Conservation (phyloP, 345 rosid species). For the Lepidium sativum region DNA sequence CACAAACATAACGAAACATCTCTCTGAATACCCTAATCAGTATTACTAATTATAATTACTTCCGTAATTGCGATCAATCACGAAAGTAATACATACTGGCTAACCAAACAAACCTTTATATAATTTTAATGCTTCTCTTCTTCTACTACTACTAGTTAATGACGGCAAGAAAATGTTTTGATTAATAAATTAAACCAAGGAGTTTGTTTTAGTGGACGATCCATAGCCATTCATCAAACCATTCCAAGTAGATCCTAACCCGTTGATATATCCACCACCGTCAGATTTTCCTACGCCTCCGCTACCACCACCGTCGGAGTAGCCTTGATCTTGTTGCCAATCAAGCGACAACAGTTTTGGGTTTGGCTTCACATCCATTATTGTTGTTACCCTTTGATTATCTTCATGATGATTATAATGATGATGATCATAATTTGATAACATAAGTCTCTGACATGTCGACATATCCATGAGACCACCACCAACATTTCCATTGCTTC, state of each 20-base stretch:
- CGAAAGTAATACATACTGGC: slow-evolving; percentile 3
- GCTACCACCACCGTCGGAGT: slow-evolving; percentile 32
- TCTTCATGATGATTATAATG: slow-evolving; percentile 36
- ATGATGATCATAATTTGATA: slow-evolving; percentile 38
- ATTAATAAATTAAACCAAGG: slow-evolving; percentile 17
- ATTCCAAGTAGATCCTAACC: slow-evolving; percentile 29
- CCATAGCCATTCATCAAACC: slow-evolving; percentile 28
- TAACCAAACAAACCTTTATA: slow-evolving; percentile 11
- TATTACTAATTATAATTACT: slow-evolving; percentile 1
- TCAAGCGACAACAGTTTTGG: slow-evolving; percentile 63
- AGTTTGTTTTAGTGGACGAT: slow-evolving; percentile 25
- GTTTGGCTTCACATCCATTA: slow-evolving; percentile 64
- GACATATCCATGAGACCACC: slow-evolving; percentile 47
- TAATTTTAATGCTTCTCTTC: slow-evolving; percentile 1
- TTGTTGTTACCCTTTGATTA: slow-evolving; percentile 26
- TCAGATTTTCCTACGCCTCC: slow-evolving; percentile 15
- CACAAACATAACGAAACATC: slow-evolving; percentile 17
- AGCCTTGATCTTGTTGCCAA: slow-evolving; percentile 78
- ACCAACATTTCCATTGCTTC: slow-evolving; percentile 19
- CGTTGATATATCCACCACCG: slow-evolving; percentile 31
- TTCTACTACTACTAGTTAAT: background rate
- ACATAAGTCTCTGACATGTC: slow-evolving; percentile 48
- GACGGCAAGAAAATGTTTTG: background rate
- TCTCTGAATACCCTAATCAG: slow-evolving; percentile 8
- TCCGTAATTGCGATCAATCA: background rate